phyloP scores from a whole-genome alignment of 257 asterid genomes.

The Scutellaria baicalensis region DNA sequence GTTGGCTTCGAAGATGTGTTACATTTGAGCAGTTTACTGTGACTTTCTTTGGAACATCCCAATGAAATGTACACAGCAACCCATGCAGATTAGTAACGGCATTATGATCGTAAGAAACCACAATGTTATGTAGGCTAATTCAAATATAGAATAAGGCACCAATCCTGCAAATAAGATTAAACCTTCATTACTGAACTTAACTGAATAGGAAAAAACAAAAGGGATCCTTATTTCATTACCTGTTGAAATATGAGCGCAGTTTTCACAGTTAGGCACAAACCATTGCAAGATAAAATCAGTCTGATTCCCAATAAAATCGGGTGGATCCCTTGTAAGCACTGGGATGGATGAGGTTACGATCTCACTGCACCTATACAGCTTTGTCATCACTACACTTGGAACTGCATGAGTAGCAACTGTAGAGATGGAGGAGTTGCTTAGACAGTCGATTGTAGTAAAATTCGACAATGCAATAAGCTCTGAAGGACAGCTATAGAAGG shows the following conservation, averaged over 20 bases:
- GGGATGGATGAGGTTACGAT: slow-evolving; percentile 11
- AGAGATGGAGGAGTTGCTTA: slow-evolving; percentile 19
- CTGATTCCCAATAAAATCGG: slow-evolving; percentile 21
- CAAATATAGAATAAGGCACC: not conserved
- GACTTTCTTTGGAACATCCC: slow-evolving; percentile 1
- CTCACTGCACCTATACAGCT: slow-evolving; percentile 7
- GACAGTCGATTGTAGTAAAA: slow-evolving; percentile 6
- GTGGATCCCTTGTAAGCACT: not conserved
- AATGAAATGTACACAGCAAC: slow-evolving; percentile 16
- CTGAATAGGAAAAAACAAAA: not conserved
- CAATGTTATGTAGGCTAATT: not conserved
- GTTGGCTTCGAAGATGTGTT: not conserved
- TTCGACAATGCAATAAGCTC: not conserved
- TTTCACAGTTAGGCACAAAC: not conserved
- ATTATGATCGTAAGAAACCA: not conserved
- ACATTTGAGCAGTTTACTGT: not conserved
- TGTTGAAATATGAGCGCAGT: not conserved
- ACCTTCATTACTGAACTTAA: not conserved
- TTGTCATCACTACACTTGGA: slow-evolving; percentile 1
- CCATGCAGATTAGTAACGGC: slow-evolving; percentile 19
- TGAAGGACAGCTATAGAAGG: slow-evolving; percentile 23
- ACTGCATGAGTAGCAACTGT: slow-evolving; percentile 16
- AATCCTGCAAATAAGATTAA: slow-evolving; percentile 7
- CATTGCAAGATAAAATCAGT: slow-evolving; percentile 8
- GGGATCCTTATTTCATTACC: not conserved